Base-by-base conservation (phyloP, 1,284 basidiomycete genomes). In the Chiua sp. region DNA sequence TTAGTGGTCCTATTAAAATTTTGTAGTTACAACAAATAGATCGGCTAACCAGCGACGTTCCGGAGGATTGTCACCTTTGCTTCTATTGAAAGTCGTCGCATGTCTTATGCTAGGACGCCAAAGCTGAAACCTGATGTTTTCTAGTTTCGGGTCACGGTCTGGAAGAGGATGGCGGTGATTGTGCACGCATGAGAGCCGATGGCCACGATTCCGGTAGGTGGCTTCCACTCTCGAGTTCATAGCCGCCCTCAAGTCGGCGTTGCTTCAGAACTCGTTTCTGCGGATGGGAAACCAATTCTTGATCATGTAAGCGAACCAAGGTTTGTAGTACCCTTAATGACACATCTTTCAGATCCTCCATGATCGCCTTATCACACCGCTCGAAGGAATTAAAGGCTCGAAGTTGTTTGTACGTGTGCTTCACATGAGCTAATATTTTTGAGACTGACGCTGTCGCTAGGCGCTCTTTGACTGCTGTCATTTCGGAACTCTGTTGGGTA, bases 401-500 rank as follows among this genome's bases (percentile, higher is more conserved):
- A 44, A 30, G 13, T 39, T 53, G 11, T 42, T 53, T 16, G 51
- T 53, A 53, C 7, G 37, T 44, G 8, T 44, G 15, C 18, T 28
- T 30, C 35, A 3, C 23, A n/a, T 15, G 37, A 18, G 6, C 39
- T n/a, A n/a, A 6, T 28, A n/a, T 20, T 26, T 48, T n/a, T 26
- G 8, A 44, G 20, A 12, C 54, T 49, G 35, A 55, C 15, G 10
- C 23, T 7, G 20, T 35, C 23, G 5, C 26, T 22, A 55, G 46
- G 47, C 53, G 7, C 18, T 55, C 7, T n/a, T 55, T 37, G 53
- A 55, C 12, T 47, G 53, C 39, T 55, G 53, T 5, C 53, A 55
- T 28, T 53, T 39, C 11, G 46, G 48, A 28, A 39, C 33, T 35
- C 16, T 55, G 7, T 18, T 48, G 26, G 32, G 53, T 55, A 16